A percentile compares a stretch with the other conserved stretches of the same genome.
phyloP scores from a whole-genome alignment of 1,139 yeast species.

The Yamadazyma sp. region DNA sequence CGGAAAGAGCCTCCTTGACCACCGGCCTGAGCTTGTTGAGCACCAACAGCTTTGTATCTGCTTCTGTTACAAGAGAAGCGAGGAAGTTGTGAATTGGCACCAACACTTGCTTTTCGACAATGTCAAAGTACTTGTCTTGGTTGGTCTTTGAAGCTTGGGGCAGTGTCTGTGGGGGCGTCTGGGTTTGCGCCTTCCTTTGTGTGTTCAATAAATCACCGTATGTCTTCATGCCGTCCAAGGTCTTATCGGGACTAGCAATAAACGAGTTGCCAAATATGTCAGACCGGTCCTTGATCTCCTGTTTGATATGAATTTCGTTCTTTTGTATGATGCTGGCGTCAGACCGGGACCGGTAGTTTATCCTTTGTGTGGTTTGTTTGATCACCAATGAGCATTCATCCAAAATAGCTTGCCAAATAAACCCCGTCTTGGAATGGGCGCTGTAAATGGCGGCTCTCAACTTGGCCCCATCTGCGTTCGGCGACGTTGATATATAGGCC shows the following conservation, averaged over 20 bases:
- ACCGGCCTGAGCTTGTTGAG: conserved; percentile 8
- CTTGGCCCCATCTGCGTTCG: conserved; percentile 41
- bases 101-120: conserved; percentile 6
- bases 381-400: conserved; percentile 61
- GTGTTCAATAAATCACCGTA: conserved; percentile 14
- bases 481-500: conserved; percentile 56
- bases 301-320: conserved; percentile 16
- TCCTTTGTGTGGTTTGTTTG: conserved; percentile 42
- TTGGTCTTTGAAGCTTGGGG: conserved; percentile 2
- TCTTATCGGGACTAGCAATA: conserved; percentile 11
- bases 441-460: conserved; percentile 56
- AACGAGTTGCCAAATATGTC: conserved; percentile 37
- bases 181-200: conserved; percentile 1
- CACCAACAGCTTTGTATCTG: conserved; percentile 1
- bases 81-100: conserved; percentile 8
- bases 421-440: conserved; percentile 45
- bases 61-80: conserved; percentile 3
- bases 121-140: conserved; percentile 9
- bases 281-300: conserved; percentile 15
- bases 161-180: conserved; percentile 1
- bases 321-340: conserved; percentile 34
- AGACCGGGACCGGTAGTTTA: conserved; percentile 33
- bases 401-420: conserved; percentile 57
- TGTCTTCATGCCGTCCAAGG: conserved; percentile 7
- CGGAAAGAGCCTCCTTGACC: conserved; percentile 6